Conservation (phyloP, 73 alveolate genomes). For the Paramecium sexaurelia region DNA sequence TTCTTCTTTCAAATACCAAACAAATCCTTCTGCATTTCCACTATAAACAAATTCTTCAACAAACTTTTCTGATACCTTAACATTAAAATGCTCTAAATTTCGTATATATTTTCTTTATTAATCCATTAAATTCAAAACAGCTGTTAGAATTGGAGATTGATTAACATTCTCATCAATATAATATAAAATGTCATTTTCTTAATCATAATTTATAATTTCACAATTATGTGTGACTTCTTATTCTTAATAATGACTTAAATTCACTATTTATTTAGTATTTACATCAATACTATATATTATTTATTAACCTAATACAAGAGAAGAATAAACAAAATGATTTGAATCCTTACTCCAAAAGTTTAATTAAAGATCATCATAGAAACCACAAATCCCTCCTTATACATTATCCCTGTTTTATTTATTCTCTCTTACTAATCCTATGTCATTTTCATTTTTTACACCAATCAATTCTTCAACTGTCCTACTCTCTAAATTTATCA, state of each 20-base stretch:
- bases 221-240: neutral
- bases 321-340: conserved; percentile 2
- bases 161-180: neutral
- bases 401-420: neutral
- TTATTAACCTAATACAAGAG: neutral
- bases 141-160: neutral
- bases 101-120: neutral
- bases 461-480: conserved; percentile 15
- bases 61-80: neutral
- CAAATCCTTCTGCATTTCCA: conserved; percentile 52
- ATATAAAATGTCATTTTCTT: conserved; percentile 21
- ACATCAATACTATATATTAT: conserved; percentile 1
- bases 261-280: conserved; percentile 32
- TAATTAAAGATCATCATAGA: conserved; percentile 48
- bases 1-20: conserved; percentile 53
- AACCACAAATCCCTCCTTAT: conserved; percentile 61
- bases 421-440: neutral
- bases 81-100: neutral
- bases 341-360: conserved; percentile 53
- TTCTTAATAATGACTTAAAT: neutral
- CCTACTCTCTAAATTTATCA: conserved; percentile 19
- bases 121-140: neutral
- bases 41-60: conserved; percentile 24
- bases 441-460: conserved; percentile 24
- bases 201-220: neutral